Conservation (phyloP, 2,329 filamentous ascomycete genomes). For the Akanthomyces uredinophilus region DNA sequence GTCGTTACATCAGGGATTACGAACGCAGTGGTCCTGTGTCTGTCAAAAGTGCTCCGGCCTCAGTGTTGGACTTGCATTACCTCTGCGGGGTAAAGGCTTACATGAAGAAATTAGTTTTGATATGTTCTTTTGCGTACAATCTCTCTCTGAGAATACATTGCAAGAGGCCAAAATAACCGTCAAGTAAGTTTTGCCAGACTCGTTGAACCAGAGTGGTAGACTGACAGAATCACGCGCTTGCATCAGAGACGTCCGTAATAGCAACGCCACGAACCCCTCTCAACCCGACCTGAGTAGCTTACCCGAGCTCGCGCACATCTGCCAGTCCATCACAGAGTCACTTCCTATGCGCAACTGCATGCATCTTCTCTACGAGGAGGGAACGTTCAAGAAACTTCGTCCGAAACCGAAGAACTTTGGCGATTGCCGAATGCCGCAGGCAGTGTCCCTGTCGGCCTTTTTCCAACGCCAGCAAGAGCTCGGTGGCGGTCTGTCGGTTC, state of each 20-base stretch:
- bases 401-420: not conserved
- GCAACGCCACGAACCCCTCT: no score
- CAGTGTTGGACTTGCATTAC: not conserved
- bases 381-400: not conserved
- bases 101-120: slow-evolving; percentile 16
- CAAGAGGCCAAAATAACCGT: slow-evolving; percentile 20
- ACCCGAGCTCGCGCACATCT: not conserved
- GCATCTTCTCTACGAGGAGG: not conserved
- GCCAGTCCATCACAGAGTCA: not conserved
- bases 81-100: not conserved
- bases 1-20: not conserved
- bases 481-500: slow-evolving; percentile 9
- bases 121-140: slow-evolving; percentile 19
- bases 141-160: slow-evolving; percentile 16
- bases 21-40: not conserved
- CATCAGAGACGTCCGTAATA: not conserved
- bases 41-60: not conserved
- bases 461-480: not conserved
- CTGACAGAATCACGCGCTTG: not conserved
- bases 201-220: not conserved
- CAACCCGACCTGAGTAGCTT: no score
- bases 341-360: not conserved
- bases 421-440: not conserved
- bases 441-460: not conserved
- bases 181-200: slow-evolving; percentile 15